These are phyloP conservation scores for Balamuthia mandrillaris DNA, from an alignment of 208 protist genomes.

Conservation along the genomic window DNA sequence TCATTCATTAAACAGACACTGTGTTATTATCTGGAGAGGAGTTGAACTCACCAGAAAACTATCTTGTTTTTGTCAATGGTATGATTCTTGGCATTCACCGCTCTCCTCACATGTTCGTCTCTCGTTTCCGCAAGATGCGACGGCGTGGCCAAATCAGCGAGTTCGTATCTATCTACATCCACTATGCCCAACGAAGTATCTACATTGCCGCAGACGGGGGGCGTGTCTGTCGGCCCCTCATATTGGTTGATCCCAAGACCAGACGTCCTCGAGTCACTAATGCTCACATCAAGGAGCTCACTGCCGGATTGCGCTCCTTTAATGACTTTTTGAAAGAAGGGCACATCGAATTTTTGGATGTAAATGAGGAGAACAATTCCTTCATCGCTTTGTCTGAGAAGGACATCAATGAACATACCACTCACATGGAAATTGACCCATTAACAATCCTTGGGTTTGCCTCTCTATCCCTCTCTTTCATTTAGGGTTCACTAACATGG, in stretches of 20 bases:
- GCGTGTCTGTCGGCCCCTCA: constrained; percentile 87
- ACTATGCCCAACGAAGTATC: constrained; percentile 70
- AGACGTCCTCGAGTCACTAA: constrained; percentile 48
- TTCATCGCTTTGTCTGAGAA: constrained; percentile 89
- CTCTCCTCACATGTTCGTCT: constrained; percentile 70
- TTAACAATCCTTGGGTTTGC: constrained; percentile 86
- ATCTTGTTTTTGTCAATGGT: constrained; percentile 81
- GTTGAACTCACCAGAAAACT: constrained; percentile 50
- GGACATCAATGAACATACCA: constrained; percentile 47
- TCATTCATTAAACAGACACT: constrained; percentile 61
- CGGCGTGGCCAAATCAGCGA: constrained; percentile 62
- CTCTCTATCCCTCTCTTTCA: too few relatives aligned
- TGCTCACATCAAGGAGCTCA: constrained; percentile 63
- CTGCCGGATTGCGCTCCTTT: constrained; percentile 59
- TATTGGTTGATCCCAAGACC: constrained; percentile 90
- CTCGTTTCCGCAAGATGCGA: constrained; percentile 69
- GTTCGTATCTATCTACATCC: constrained; percentile 80
- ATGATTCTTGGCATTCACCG: constrained; percentile 78
- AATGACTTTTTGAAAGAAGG: constrained; percentile 85
- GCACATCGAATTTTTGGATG: constrained; percentile 98
- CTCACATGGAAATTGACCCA: constrained; percentile 89
- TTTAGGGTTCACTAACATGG: too few relatives aligned
- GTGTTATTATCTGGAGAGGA: constrained; percentile 81
- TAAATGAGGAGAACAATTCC: constrained; percentile 98
- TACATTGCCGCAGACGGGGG: constrained; percentile 87